Percentiles rank a stretch among this genome's conserved stretches.
Evolutionary conservation across 768 basidiomycete genomes (phyloP).

Genomic region (Naganishia onofrii): DNA sequence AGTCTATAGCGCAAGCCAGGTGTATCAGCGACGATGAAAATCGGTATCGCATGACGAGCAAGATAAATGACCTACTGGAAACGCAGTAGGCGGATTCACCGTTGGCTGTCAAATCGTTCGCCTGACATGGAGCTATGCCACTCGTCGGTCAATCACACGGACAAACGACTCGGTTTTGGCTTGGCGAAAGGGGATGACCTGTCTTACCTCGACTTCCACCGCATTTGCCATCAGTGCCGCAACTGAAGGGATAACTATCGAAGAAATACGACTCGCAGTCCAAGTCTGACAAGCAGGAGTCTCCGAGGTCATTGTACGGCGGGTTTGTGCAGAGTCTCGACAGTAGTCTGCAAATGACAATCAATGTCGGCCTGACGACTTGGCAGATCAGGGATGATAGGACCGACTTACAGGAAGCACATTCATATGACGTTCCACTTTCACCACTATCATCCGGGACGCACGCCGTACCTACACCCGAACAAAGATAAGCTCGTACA

Average conservation of each 20-base stretch:
- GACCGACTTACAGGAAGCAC: neutral
- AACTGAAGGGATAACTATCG: neutral
- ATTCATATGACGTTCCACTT: neutral
- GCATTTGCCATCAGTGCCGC: neutral
- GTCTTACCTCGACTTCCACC: neutral
- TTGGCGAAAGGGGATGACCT: too few relatives aligned
- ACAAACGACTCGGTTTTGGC: too few relatives aligned
- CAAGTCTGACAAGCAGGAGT: neutral
- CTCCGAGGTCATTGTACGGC: neutral
- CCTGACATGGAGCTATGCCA: constrained; percentile 11
- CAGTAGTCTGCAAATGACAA: neutral
- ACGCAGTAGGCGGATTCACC: constrained; percentile 9
- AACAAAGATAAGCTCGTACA: too few relatives aligned
- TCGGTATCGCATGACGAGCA: neutral
- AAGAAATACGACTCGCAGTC: neutral
- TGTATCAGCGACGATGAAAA: neutral
- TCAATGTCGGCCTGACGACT: neutral
- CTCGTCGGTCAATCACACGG: too few relatives aligned
- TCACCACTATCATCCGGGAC: neutral
- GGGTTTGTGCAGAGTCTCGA: neutral
- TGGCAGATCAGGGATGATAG: neutral
- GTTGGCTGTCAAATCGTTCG: neutral
- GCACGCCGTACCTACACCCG: neutral
- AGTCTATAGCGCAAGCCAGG: neutral
- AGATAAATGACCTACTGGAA: neutral